Base-by-base conservation (phyloP, 2,329 filamentous ascomycete species). In the Penicillium sp. region DNA sequence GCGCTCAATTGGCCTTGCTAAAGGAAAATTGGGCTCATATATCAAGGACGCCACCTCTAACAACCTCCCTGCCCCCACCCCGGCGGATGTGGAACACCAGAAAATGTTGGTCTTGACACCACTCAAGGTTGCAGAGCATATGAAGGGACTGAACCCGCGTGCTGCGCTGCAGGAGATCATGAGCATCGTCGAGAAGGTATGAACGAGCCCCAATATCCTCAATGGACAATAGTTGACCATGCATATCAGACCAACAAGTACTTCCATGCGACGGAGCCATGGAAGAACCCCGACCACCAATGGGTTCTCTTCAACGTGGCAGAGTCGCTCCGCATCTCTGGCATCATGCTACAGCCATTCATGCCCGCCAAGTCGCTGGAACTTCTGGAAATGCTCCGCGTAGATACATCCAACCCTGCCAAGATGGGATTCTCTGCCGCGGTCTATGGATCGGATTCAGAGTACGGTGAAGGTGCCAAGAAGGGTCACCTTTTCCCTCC, bases 271-370 rank as follows among this genome's bases (percentile, higher is more conserved):
- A 77, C 82, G 7, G 80, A 80, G 41, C 92, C 92, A 0, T 98
- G 93, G 93, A 70, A 77, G 3, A 74, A 74, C 33, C 74, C 71
- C 45, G 73, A 81, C 2, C 75, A 87, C 16, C 77, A 87, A 62
- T 79, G 81, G 64, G 82, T 84, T 37, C 80, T 99, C 27, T 97
- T 85, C 72, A 81, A 89, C 44, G 80, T 82, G 44, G 84, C 87
- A 9, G 95, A 99, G 75, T 84, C 89, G 5, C 72, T 97, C 47
- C 88, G 95, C 37, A 85, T 97, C 24, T 80, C 82, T 0, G 91
- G 88, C 14, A 96, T 99, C 64, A 79, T 98, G 47, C 78, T 99
- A 45, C 93, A 96, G 73, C 92, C 95, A 1, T 90, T 93, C 69
- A 96, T 99, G 83, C 95, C 95, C 0, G 80, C 78, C 41, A 96